Base-by-base conservation (phyloP, 129 eudicot genomes). In the Flaveria linearis region DNA sequence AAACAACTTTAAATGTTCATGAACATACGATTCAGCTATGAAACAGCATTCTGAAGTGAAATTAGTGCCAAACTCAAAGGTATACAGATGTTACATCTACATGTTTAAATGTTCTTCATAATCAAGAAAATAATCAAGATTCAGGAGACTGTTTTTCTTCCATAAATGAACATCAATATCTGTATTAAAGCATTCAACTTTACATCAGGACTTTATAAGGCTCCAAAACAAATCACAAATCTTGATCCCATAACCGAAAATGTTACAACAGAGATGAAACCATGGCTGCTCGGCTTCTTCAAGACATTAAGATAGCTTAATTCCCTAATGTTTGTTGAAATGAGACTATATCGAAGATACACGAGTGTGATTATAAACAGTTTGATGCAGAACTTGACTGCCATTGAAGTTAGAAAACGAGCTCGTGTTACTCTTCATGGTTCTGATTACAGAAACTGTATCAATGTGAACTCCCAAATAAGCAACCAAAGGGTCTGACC, bases 201-300 rank as follows among this genome's bases (percentile, higher is more conserved):
- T 93, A 74, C 73, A 84, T 87, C 74, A 87, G 87, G 96, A 87
- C 76, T 62, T 36, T 5, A 36, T 80, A 90, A 90, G 84, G 72
- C 85, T 46, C 22, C 79, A 45, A 88, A 78, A 49, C 84, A 76
- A 66, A 76, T 67, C 63, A 53, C 51, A 46, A 63, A 62, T 36
- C 68, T 47, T 49, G 74, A 81, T 82, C 77, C 23, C 60, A 67
- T 67, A 36, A 62, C 43, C 6, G 75, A 82, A 52, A 88, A 57
- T 23, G 52, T 43, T 42, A 61, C 58, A 23, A 49, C 69, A 33
- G 75, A 53, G 83, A 87, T 14, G 97, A 87, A 88, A 96, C 97
- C 60, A 90, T 93, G 97, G 97, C 98, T 77, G 98, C 98, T 58
- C 86, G 92, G 62, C 96, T 93, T 72, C 49, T 45, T 45, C 41